These are phyloP conservation scores for Podospora appendiculata DNA, from an alignment of 495 filamentous ascomycete genomes.

Conservation along the genomic window DNA sequence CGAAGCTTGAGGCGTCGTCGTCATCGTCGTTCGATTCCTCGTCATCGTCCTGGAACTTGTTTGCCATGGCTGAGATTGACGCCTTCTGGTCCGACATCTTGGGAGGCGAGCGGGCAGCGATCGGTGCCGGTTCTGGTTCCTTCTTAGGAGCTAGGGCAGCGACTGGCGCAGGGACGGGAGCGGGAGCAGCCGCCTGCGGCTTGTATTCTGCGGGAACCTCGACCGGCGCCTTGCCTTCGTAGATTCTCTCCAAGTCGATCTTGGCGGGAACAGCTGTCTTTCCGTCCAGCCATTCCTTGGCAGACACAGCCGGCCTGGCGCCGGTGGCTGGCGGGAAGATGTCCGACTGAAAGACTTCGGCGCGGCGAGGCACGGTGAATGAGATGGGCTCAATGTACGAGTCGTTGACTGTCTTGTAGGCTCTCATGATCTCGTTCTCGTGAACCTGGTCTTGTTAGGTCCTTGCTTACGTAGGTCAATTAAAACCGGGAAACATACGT, in stretches of 20 bases:
- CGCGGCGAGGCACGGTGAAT: conserved; percentile 89
- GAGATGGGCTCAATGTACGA: conserved; percentile 91
- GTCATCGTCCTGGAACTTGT: conserved; percentile 74
- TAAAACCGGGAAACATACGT: conserved; percentile 42
- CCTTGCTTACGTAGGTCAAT: neutral
- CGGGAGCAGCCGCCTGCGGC: conserved; percentile 38
- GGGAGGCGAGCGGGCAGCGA: conserved; percentile 48
- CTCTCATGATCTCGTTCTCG: conserved; percentile 93
- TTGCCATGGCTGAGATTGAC: conserved; percentile 75
- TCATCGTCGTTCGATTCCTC: conserved; percentile 51
- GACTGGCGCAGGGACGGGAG: conserved; percentile 34
- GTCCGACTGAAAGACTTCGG: conserved; percentile 96
- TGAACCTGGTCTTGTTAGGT: conserved; percentile 50
- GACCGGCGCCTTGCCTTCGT: conserved; percentile 69
- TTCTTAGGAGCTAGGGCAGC: conserved; percentile 46
- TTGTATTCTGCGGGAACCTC: conserved; percentile 67
- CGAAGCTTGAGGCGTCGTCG: conserved; percentile 72
- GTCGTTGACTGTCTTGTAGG: conserved; percentile 95
- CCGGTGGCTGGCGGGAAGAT: conserved; percentile 85
- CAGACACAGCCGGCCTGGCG: conserved; percentile 66
- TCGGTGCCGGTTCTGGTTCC: conserved; percentile 37
- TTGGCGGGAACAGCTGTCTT: conserved; percentile 78
- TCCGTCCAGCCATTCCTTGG: conserved; percentile 78
- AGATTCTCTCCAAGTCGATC: conserved; percentile 87
- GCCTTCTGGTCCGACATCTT: conserved; percentile 75